Evolutionary conservation across 768 basidiomycete species (phyloP).

Genomic region (Mycena rosella): DNA sequence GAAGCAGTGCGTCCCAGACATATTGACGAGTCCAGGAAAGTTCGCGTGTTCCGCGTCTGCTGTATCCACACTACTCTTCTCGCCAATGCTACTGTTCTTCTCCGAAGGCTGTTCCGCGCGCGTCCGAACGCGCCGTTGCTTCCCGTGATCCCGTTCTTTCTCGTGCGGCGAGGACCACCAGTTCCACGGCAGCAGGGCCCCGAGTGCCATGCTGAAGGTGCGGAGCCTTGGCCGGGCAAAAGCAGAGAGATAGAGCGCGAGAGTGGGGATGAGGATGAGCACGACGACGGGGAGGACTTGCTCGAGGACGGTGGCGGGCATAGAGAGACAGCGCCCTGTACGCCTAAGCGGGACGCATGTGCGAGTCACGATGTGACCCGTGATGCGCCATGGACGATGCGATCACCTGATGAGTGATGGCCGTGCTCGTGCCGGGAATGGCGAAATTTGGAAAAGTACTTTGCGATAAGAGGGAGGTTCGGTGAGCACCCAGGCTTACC

Average conservation of each 20-base stretch:
- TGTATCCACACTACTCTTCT: conserved; percentile 32
- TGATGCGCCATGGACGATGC: no score
- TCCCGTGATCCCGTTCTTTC: conserved; percentile 43
- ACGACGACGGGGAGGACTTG: conserved; percentile 71
- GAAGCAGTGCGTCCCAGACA: conserved; percentile 97
- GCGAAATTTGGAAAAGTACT: no score
- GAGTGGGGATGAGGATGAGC: conserved; percentile 66
- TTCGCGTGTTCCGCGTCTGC: no score
- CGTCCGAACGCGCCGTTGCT: conserved; percentile 64
- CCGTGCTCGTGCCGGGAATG: no score
- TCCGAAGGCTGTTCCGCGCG: conserved; percentile 66
- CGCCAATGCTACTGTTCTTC: conserved; percentile 42
- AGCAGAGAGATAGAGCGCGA: conserved; percentile 59
- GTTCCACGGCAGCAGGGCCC: conserved; percentile 74
- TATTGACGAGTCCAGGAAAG: conserved; percentile 94
- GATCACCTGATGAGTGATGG: no score
- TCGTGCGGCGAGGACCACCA: conserved; percentile 61
- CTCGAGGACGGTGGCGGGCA: conserved; percentile 50
- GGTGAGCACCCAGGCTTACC: no score
- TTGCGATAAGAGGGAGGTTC: no score
- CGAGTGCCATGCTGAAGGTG: conserved; percentile 66
- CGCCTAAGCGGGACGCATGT: conserved; percentile 1
- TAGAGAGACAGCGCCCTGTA: not conserved
- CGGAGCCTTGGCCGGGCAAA: conserved; percentile 42
- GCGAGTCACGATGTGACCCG: no score